These are phyloP conservation scores for Coelastrella sp. DNA, from an alignment of 139 green algal genomes.

Conservation along the genomic window DNA sequence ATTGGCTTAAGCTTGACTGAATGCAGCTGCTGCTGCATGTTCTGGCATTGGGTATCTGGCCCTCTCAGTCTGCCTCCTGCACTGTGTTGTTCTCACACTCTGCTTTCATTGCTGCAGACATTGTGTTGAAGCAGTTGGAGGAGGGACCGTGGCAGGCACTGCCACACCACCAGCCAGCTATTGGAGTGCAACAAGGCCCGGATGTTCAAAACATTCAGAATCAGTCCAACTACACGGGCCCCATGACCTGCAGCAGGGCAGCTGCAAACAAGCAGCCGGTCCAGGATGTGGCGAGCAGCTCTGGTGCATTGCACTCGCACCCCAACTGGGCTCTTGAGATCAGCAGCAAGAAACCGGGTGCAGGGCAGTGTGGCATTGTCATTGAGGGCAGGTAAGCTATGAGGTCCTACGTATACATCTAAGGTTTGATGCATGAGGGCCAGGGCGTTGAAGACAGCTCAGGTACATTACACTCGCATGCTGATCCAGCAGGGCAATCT, in stretches of 20 bases:
- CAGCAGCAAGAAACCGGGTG: no score
- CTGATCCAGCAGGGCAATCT: conserved; percentile 1
- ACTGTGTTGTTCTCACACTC: neutral
- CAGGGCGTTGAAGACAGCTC: no score
- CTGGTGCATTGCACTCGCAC: no score
- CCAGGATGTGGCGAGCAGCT: neutral
- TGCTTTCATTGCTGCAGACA: conserved; percentile 15
- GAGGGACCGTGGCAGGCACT: neutral
- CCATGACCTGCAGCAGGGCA: neutral
- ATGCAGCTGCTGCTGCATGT: neutral
- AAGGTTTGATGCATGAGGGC: no score
- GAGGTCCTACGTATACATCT: no score
- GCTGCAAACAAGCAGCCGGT: neutral
- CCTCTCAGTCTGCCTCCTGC: neutral
- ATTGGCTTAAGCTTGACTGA: neutral
- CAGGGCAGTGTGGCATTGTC: no score
- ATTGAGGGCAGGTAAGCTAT: no score
- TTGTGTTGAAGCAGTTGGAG: conserved; percentile 7
- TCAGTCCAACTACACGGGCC: neutral
- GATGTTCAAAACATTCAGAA: neutral
- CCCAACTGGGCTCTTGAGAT: no score
- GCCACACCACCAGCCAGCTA: neutral
- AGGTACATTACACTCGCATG: neutral
- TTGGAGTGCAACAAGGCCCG: neutral
- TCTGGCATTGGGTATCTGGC: neutral